Percentiles rank a stretch among this genome's conserved stretches.
Evolutionary conservation across 2,329 filamentous ascomycete genomes (phyloP).

Genomic region (Hymenoscyphus scutula): DNA sequence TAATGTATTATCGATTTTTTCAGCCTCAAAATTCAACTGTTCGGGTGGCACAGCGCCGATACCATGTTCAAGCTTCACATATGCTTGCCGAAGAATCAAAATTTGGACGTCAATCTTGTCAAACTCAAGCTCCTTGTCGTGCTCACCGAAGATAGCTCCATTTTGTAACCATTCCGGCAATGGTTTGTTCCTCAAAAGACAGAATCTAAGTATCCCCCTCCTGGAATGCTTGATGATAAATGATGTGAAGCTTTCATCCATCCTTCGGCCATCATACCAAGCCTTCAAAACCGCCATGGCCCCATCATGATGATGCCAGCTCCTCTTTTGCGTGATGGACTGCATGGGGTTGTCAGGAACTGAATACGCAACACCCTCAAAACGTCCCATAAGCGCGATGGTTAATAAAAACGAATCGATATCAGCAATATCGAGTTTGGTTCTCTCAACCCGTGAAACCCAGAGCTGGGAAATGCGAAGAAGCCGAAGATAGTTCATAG

Average conservation of each 20-base stretch:
- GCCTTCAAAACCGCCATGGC: conserved; percentile 33
- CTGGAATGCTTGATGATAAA: conserved; percentile 34
- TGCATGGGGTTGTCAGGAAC: not conserved
- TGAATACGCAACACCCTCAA: conserved; percentile 13
- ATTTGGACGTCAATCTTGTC: conserved; percentile 31
- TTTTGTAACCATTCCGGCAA: conserved; percentile 36
- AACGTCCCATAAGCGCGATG: conserved; percentile 24
- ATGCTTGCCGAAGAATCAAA: conserved; percentile 23
- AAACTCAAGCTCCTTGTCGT: conserved; percentile 33
- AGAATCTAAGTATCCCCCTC: conserved; percentile 31
- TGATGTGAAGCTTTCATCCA: conserved; percentile 15
- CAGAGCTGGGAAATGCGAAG: conserved; percentile 18
- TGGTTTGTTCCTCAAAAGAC: conserved; percentile 27
- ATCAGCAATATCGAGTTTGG: conserved; percentile 10
- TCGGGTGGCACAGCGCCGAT: not conserved
- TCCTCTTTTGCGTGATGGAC: conserved; percentile 14
- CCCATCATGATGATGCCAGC: conserved; percentile 41
- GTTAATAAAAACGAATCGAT: conserved; percentile 23
- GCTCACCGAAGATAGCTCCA: conserved; percentile 34
- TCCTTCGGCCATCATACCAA: conserved; percentile 28
- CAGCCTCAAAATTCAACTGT: conserved; percentile 15
- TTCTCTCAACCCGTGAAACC: conserved; percentile 1
- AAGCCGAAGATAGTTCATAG: conserved; percentile 26
- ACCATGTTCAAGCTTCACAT: conserved; percentile 5
- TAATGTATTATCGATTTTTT: conserved; percentile 14